Percentiles rank a stretch among this genome's conserved stretches.
Evolutionary conservation across 768 basidiomycete genomes (phyloP).

Genomic region (Leucosporidium scottii): DNA sequence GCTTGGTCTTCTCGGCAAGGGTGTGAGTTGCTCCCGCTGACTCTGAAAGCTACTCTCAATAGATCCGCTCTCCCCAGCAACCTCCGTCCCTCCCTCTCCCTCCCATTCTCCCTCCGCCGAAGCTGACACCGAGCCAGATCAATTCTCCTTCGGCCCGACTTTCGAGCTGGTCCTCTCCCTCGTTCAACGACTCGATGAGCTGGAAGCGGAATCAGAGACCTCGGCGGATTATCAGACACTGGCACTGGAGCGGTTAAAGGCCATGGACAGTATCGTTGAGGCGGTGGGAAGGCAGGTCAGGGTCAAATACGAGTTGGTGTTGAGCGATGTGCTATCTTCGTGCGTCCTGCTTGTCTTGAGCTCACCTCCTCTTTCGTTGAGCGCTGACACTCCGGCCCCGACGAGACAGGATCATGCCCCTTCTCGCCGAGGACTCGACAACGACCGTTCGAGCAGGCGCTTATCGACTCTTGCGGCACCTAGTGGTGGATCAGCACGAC

Average conservation of each 20-base stretch:
- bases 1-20: neutral
- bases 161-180: slow-evolving; percentile 2
- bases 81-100: too few relatives aligned
- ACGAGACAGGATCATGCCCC: slow-evolving; percentile 59
- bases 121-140: neutral
- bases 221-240: neutral
- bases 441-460: slow-evolving; percentile 70
- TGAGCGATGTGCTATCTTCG: slow-evolving; percentile 66
- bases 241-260: slow-evolving; percentile 3
- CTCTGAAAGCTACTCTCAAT: neutral
- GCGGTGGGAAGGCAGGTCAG: slow-evolving; percentile 64
- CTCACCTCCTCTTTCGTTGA: neutral
- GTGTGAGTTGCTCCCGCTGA: neutral
- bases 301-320: slow-evolving; percentile 66
- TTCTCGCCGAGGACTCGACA: slow-evolving; percentile 65
- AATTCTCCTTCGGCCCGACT: neutral
- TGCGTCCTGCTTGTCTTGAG: slow-evolving; percentile 44
- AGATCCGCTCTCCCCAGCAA: neutral
- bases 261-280: slow-evolving; percentile 47
- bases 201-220: neutral
- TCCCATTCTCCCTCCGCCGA: neutral
- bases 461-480: slow-evolving; percentile 74
- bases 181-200: neutral
- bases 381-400: neutral
- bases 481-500: slow-evolving; percentile 63